Conservation (phyloP, 768 basidiomycete genomes). For the Hygrophorus russula region DNA sequence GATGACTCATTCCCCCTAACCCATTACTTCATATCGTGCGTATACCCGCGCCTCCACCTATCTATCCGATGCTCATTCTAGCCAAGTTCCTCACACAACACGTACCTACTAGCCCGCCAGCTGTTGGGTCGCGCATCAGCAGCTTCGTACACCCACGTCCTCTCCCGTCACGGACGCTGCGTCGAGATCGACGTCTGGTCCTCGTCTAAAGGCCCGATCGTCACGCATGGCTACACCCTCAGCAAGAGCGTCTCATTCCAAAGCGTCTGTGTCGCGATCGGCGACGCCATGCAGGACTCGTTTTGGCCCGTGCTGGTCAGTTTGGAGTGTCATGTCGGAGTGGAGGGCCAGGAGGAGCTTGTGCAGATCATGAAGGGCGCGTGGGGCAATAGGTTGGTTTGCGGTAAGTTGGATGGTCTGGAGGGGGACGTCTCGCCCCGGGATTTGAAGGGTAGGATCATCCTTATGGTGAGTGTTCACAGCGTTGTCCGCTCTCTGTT, state of each 20-base stretch:
- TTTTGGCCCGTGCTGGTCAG: slow-evolving; percentile 52
- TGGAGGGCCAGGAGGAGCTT: slow-evolving; percentile 38
- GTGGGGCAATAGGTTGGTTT: slow-evolving; percentile 43
- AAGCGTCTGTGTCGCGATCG: slow-evolving; percentile 43
- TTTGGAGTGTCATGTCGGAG: slow-evolving; percentile 51
- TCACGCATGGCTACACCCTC: slow-evolving; percentile 54
- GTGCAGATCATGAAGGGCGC: slow-evolving; percentile 37
- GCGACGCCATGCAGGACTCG: slow-evolving; percentile 24
- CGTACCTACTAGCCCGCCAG: slow-evolving; percentile 50
- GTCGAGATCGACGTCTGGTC: slow-evolving; percentile 67
- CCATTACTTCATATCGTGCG: slow-evolving; percentile 47
- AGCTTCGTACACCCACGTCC: slow-evolving; percentile 42
- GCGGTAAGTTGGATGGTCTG: slow-evolving; percentile 24
- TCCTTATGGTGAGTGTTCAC: slow-evolving; percentile 39
- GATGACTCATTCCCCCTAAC: slow-evolving; percentile 38
- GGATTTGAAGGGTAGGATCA: slow-evolving; percentile 39
- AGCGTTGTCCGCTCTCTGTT: neutral
- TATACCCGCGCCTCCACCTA: slow-evolving; percentile 7
- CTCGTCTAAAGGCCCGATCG: slow-evolving; percentile 37
- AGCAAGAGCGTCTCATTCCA: slow-evolving; percentile 39
- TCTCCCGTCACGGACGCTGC: slow-evolving; percentile 39
- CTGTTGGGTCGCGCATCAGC: slow-evolving; percentile 43
- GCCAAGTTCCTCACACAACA: slow-evolving; percentile 57
- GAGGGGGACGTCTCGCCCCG: slow-evolving; percentile 30
- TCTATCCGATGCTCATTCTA: neutral